These are phyloP conservation scores for Aureococcus anophagefferens DNA, from an alignment of 108 stramenopile species.

Conservation along the genomic window DNA sequence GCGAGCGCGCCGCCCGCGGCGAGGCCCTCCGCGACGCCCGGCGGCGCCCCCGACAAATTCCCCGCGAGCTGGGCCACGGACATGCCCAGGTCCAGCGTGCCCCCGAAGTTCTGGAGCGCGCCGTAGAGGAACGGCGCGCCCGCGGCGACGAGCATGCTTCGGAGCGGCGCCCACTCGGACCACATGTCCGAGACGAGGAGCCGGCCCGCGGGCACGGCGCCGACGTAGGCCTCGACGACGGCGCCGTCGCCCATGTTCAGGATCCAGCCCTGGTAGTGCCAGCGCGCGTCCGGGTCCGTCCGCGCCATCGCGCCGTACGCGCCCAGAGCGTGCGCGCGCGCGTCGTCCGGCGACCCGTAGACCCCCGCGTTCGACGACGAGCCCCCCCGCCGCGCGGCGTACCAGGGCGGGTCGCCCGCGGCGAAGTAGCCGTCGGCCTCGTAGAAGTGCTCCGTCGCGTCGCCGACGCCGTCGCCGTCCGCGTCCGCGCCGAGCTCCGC, in stretches of 20 bases:
- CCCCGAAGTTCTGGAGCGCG: conserved; percentile 45
- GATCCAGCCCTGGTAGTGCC: conserved; percentile 45
- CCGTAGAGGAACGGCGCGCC: conserved; percentile 42
- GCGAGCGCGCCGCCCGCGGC: neutral
- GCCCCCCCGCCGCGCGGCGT: neutral
- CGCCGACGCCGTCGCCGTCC: too few relatives aligned
- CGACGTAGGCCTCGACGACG: conserved; percentile 34
- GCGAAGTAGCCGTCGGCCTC: conserved; percentile 47
- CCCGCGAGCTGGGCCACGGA: neutral
- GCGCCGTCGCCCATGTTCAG: conserved; percentile 38
- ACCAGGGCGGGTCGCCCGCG: conserved; percentile 39
- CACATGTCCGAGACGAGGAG: conserved; percentile 46
- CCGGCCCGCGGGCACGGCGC: conserved; percentile 27
- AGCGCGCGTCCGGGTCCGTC: conserved; percentile 39
- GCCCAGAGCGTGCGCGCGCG: conserved; percentile 14
- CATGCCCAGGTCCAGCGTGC: conserved; percentile 27
- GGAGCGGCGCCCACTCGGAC: conserved; percentile 17
- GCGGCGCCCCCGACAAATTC: neutral
- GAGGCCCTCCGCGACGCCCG: too few relatives aligned
- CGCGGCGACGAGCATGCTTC: conserved; percentile 37
- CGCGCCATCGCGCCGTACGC: conserved; percentile 31
- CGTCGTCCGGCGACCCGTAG: neutral
- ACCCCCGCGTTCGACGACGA: too few relatives aligned
- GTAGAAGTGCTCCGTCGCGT: conserved; percentile 42
- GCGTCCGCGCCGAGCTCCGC: conserved; percentile 27